Conservation (phyloP, 1,284 basidiomycete species). For the Boletus hoseneyae region DNA sequence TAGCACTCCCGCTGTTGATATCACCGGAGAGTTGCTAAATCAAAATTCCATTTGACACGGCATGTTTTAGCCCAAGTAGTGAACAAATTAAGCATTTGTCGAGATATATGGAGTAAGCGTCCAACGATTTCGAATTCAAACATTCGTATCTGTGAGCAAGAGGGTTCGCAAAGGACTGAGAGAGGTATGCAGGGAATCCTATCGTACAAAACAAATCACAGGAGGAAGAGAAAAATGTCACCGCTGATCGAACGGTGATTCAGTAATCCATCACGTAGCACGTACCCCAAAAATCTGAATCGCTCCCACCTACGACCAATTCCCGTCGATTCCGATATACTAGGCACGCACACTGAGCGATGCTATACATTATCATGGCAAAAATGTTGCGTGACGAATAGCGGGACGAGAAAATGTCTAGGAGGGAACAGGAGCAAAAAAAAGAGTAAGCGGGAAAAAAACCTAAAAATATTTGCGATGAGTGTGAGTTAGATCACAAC, state of each 20-base stretch:
- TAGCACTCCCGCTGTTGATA: neutral
- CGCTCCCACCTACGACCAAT: neutral
- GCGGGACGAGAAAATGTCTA: neutral
- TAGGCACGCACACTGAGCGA: constrained; percentile 9
- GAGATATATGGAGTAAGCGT: neutral
- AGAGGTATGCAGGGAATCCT: neutral
- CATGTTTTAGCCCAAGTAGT: no score
- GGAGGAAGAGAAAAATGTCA: neutral
- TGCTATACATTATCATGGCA: constrained; percentile 9
- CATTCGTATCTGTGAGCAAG: no score
- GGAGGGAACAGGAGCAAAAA: neutral
- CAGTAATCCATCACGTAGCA: no score
- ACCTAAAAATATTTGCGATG: constrained; percentile 1
- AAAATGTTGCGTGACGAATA: neutral
- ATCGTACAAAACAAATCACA: neutral
- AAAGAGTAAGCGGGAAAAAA: neutral
- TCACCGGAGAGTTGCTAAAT: neutral
- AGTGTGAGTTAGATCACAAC: neutral
- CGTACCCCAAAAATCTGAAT: neutral
- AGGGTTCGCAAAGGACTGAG: neutral
- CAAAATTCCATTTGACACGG: no score
- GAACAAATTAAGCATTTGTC: neutral
- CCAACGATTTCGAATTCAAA: neutral
- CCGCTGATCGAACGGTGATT: no score
- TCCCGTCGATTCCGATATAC: neutral